Percentiles rank a stretch among this genome's conserved stretches.
These are phyloP conservation scores for Kernera saxatilis DNA, from an alignment of 345 rosid genomes.

Conservation along the genomic window DNA sequence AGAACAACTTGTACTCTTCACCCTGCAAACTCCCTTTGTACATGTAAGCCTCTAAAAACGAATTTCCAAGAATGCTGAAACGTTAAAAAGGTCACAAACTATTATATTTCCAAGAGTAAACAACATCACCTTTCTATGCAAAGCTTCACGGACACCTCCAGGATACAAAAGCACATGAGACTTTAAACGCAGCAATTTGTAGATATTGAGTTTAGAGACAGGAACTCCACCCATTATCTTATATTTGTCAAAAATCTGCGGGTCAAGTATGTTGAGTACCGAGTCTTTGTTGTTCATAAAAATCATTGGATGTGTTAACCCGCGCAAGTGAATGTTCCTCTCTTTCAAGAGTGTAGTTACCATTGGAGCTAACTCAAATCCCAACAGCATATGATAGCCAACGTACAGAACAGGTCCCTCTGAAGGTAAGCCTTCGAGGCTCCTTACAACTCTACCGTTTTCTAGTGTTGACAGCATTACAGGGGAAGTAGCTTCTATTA, in stretches of 20 bases:
- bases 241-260: slow-evolving; percentile 35
- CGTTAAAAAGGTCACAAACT: not conserved
- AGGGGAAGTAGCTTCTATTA: slow-evolving; percentile 37
- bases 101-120: not conserved
- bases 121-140: slow-evolving; percentile 64
- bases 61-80: not conserved
- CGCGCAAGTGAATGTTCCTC: slow-evolving; percentile 56
- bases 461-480: slow-evolving; percentile 70
- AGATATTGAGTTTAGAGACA: slow-evolving; percentile 50
- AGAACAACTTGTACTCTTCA: slow-evolving; percentile 66
- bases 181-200: slow-evolving; percentile 54
- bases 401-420: slow-evolving; percentile 75
- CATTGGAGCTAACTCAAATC: slow-evolving; percentile 51
- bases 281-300: slow-evolving; percentile 36
- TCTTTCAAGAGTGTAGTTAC: slow-evolving; percentile 35
- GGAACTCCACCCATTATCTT: slow-evolving; percentile 69
- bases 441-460: slow-evolving; percentile 55
- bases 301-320: slow-evolving; percentile 63
- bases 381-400: slow-evolving; percentile 76
- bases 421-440: slow-evolving; percentile 67
- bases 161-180: slow-evolving; percentile 73
- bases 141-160: slow-evolving; percentile 82
- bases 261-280: slow-evolving; percentile 2
- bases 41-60: not conserved
- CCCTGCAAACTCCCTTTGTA: slow-evolving; percentile 42